Percentiles rank a stretch among this genome's conserved stretches.
Conservation (phyloP, 2,329 filamentous ascomycete genomes). For the Fusarium succisae region DNA sequence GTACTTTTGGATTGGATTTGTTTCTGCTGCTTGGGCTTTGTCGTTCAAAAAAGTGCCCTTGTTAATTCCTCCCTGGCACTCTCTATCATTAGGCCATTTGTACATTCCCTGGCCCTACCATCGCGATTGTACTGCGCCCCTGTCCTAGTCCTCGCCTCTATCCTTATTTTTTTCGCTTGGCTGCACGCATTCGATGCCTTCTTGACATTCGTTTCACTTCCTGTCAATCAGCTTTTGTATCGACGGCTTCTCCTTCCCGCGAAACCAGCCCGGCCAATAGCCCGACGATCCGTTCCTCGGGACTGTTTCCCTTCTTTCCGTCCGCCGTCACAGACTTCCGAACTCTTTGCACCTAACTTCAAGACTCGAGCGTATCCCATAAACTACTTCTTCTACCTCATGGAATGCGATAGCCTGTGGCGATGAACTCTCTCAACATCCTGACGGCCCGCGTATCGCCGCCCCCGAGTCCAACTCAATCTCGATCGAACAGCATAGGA, state of each 20-base stretch:
- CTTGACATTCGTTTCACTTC: slow-evolving; percentile 41
- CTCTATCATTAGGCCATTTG: not conserved
- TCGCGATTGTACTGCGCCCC: slow-evolving; percentile 28
- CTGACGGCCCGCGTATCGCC: slow-evolving; percentile 84
- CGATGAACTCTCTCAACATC: slow-evolving; percentile 97
- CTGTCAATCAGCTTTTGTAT: slow-evolving; percentile 16
- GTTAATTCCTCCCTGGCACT: slow-evolving; percentile 14
- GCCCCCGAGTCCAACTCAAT: slow-evolving; percentile 63
- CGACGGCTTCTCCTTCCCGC: slow-evolving; percentile 8
- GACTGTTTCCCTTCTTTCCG: slow-evolving; percentile 6
- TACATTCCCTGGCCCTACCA: slow-evolving; percentile 23
- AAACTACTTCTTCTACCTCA: slow-evolving; percentile 47
- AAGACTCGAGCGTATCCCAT: slow-evolving; percentile 5
- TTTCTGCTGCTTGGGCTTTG: not conserved
- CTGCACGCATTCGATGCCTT: slow-evolving; percentile 33
- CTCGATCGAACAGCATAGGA: slow-evolving; percentile 69
- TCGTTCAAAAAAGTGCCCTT: slow-evolving; percentile 12
- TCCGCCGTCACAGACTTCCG: not conserved
- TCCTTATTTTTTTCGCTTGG: slow-evolving; percentile 4
- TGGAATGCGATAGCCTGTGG: slow-evolving; percentile 66
- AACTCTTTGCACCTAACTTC: not conserved
- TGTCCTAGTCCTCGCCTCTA: slow-evolving; percentile 16
- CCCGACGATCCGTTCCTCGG: slow-evolving; percentile 18
- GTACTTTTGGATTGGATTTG: slow-evolving; percentile 28
- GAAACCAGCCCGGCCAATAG: slow-evolving; percentile 11